Evolutionary conservation across 129 eudicot species (phyloP).

Genomic region (Calendula officinalis): DNA sequence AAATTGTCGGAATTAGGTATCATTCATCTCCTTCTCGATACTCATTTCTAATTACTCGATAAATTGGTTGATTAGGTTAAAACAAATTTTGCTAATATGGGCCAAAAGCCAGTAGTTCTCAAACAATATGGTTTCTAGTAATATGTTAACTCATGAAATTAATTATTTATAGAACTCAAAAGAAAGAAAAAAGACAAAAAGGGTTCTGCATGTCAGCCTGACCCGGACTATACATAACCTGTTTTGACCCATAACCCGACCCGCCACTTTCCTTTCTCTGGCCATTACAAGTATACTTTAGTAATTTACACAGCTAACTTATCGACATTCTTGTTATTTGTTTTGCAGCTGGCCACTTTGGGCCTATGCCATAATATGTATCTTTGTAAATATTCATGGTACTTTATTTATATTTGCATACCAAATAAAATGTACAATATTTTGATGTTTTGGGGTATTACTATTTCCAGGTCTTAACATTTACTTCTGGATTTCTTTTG

Average conservation of each 20-base stretch:
- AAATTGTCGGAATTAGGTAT: conserved; percentile 94
- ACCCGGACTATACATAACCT: too few species aligned
- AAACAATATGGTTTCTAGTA: too few species aligned
- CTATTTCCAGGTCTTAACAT: conserved; percentile 73
- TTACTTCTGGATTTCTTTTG: conserved; percentile 94
- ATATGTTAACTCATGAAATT: neutral
- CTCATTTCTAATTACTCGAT: neutral
- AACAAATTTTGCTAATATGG: neutral
- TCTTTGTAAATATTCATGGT: conserved; percentile 89
- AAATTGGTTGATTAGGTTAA: neutral
- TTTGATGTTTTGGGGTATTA: conserved; percentile 9
- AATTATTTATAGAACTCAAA: neutral
- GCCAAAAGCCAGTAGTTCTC: too few species aligned
- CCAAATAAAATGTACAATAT: neutral
- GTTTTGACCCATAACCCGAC: neutral
- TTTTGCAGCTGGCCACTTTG: conserved; percentile 97
- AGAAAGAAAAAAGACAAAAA: neutral
- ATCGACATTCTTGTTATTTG: neutral
- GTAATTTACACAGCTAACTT: neutral
- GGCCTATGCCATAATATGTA: conserved; percentile 94
- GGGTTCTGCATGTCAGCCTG: neutral
- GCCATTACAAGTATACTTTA: neutral
- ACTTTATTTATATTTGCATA: conserved; percentile 13
- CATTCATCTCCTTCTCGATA: neutral
- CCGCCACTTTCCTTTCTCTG: neutral